phyloP scores from a whole-genome alignment of 495 filamentous ascomycete species.

The Hypoxylon fuscum region DNA sequence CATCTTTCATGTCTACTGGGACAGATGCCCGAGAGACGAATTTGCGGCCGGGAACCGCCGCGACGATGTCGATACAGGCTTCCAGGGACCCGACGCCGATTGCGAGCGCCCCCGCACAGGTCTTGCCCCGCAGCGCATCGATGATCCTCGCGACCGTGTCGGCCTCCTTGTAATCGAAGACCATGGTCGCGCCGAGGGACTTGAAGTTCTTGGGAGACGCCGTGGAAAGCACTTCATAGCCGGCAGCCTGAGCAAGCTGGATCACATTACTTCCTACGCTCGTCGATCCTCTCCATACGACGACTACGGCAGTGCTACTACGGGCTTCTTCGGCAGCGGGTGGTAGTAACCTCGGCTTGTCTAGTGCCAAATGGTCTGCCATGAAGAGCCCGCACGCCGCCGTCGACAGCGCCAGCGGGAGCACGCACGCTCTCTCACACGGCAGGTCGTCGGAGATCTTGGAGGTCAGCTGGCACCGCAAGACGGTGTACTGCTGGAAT shows the following conservation, averaged over 20 bases:
- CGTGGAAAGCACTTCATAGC: constrained; percentile 66
- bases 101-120: constrained; percentile 17
- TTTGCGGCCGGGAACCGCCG: constrained; percentile 31
- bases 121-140: constrained; percentile 31
- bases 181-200: constrained; percentile 58
- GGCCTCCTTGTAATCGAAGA: constrained; percentile 63
- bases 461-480: constrained; percentile 32
- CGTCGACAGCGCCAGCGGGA: constrained; percentile 57
- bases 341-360: no score
- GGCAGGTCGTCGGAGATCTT: constrained; percentile 53
- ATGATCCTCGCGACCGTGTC: constrained; percentile 43
- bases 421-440: constrained; percentile 52
- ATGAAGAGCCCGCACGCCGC: constrained; percentile 52
- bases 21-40: constrained; percentile 6
- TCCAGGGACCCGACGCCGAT: constrained; percentile 6
- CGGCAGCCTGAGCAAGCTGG: constrained; percentile 65
- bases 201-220: constrained; percentile 62
- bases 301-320: no score
- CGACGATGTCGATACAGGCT: constrained; percentile 30
- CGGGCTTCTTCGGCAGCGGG: no score
- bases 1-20: neutral
- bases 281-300: constrained; percentile 42
- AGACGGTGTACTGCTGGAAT: constrained; percentile 37
- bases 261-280: constrained; percentile 68
- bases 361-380: constrained; percentile 45